Evolutionary conservation across 805 yeast species (phyloP).

Genomic region (Cyberlindnera mycetangii): DNA sequence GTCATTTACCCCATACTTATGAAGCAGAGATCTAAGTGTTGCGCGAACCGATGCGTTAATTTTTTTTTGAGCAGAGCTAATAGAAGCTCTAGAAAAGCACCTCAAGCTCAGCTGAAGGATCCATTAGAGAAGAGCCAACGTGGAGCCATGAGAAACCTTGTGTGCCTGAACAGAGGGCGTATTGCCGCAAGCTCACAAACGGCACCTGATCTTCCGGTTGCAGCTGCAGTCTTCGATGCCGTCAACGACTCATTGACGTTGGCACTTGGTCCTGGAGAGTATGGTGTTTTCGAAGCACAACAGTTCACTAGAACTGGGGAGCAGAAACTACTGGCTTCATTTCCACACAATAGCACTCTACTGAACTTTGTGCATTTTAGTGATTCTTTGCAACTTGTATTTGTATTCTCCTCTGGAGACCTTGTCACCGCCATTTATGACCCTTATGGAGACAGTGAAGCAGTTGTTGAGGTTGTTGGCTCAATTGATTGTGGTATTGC

Average conservation of each 20-base stretch:
- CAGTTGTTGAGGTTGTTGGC: constrained; percentile 71
- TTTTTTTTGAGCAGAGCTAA: background rate
- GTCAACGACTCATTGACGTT: constrained; percentile 71
- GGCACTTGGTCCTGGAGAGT: constrained; percentile 54
- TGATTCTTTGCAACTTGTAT: constrained; percentile 62
- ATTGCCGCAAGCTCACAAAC: constrained; percentile 51
- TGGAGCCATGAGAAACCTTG: constrained; percentile 43
- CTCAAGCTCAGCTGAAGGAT: background rate
- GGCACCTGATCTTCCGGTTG: constrained; percentile 61
- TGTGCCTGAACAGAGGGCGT: constrained; percentile 51
- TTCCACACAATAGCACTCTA: constrained; percentile 46
- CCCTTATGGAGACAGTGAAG: constrained; percentile 35
- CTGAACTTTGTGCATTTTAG: constrained; percentile 65
- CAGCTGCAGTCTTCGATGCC: constrained; percentile 63
- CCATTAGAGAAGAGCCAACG: background rate
- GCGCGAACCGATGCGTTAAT: constrained; percentile 12
- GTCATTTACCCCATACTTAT: background rate
- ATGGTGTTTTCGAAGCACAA: constrained; percentile 67
- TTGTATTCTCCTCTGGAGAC: constrained; percentile 75
- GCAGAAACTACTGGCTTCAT: constrained; percentile 55
- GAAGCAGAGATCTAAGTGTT: background rate
- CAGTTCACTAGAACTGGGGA: constrained; percentile 66
- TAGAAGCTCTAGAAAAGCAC: background rate
- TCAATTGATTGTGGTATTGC: constrained; percentile 71
- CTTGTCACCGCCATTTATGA: constrained; percentile 65